Evolutionary conservation across 1,139 yeast genomes (phyloP).

Genomic region (Pichia sp.): DNA sequence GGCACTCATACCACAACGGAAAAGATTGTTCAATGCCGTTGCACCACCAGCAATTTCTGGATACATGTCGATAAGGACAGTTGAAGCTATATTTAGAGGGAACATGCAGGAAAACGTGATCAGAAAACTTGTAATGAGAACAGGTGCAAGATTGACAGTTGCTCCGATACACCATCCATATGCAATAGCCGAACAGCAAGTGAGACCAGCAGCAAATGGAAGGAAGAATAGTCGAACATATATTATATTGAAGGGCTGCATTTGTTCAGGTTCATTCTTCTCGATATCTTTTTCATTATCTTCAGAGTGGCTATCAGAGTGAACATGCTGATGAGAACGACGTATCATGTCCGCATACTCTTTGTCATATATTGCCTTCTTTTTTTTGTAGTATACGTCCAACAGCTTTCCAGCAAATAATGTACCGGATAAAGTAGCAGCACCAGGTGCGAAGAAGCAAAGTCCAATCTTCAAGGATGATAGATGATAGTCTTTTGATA

Average conservation of each 20-base stretch:
- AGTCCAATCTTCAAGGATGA: constrained; percentile 51
- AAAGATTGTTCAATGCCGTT: constrained; percentile 51
- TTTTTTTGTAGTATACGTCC: constrained; percentile 37
- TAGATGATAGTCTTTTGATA: constrained; percentile 43
- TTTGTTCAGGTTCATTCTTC: constrained; percentile 10
- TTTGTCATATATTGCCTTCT: constrained; percentile 21
- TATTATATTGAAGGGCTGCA: constrained; percentile 36
- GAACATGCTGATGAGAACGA: neutral
- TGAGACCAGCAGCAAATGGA: constrained; percentile 31
- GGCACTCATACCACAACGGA: constrained; percentile 56
- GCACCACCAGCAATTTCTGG: constrained; percentile 58
- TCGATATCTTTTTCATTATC: neutral
- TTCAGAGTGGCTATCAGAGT: neutral
- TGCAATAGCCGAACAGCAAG: constrained; percentile 36
- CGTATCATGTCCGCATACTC: constrained; percentile 14
- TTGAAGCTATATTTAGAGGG: constrained; percentile 43
- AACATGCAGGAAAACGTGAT: constrained; percentile 48
- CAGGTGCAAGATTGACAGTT: constrained; percentile 43
- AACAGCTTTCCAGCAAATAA: constrained; percentile 39
- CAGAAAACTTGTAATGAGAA: constrained; percentile 48
- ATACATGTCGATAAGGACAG: constrained; percentile 54
- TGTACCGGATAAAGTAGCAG: constrained; percentile 52
- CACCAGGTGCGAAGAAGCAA: constrained; percentile 54
- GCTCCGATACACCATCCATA: constrained; percentile 68
- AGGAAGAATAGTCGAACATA: constrained; percentile 39